These are phyloP conservation scores for Komagataella pastoris DNA, from an alignment of 805 yeast species.

Conservation along the genomic window DNA sequence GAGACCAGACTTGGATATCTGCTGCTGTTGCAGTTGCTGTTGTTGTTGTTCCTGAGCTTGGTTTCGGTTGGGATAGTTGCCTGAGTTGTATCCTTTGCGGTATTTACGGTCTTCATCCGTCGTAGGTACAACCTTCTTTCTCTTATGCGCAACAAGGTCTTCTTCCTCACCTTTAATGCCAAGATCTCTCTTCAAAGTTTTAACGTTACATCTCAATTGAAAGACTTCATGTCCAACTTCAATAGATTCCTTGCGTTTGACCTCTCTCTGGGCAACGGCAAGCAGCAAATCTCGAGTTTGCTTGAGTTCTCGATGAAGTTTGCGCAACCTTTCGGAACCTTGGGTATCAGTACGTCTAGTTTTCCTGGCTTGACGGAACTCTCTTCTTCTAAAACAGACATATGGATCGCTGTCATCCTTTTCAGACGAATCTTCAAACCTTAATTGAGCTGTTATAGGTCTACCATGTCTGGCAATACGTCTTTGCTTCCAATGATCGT, in stretches of 20 bases:
- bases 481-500: conserved; percentile 71
- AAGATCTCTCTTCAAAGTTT: conserved; percentile 58
- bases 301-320: conserved; percentile 63
- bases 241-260: conserved; percentile 44
- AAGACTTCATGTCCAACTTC: conserved; percentile 57
- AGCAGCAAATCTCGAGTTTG: conserved; percentile 59
- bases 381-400: conserved; percentile 90
- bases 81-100: conserved; percentile 1
- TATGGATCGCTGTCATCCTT: conserved; percentile 93
- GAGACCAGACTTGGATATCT: conserved; percentile 2
- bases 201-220: conserved; percentile 58
- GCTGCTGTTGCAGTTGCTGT: conserved; percentile 4
- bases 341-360: conserved; percentile 90
- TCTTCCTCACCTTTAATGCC: conserved; percentile 79
- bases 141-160: conserved; percentile 65
- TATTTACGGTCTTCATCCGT: conserved; percentile 7
- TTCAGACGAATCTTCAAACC: conserved; percentile 69
- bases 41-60: conserved; percentile 7
- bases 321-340: conserved; percentile 71
- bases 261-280: conserved; percentile 64
- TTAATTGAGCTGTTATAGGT: conserved; percentile 58
- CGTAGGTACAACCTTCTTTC: conserved; percentile 30
- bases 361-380: conserved; percentile 88
- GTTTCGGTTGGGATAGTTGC: neutral
- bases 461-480: conserved; percentile 61